phyloP scores from a whole-genome alignment of 2,329 filamentous ascomycete species.

The Didymella keratinophila region DNA sequence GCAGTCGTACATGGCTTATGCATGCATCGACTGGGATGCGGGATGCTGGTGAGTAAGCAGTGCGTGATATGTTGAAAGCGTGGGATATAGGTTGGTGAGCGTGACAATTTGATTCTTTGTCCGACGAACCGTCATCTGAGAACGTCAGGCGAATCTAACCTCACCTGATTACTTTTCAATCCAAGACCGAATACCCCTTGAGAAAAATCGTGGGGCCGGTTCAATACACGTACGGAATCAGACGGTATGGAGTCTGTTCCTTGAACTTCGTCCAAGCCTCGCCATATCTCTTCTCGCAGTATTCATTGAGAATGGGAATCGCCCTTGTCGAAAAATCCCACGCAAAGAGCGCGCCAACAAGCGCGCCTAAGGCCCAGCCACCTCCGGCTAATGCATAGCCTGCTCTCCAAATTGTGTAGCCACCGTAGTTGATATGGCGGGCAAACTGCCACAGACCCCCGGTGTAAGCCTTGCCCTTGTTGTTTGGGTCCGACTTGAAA shows the following conservation, averaged over 20 bases:
- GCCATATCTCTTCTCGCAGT: slow-evolving; percentile 55
- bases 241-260: slow-evolving; percentile 50
- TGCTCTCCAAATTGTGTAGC: slow-evolving; percentile 60
- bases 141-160: neutral
- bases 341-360: slow-evolving; percentile 54
- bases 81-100: neutral
- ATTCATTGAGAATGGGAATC: slow-evolving; percentile 60
- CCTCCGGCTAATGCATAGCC: slow-evolving; percentile 59
- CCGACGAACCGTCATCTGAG: neutral
- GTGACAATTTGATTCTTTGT: neutral
- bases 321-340: slow-evolving; percentile 56
- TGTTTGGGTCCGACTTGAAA: slow-evolving; percentile 61
- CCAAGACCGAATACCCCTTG: neutral
- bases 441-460: slow-evolving; percentile 60
- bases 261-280: slow-evolving; percentile 53
- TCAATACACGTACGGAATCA: slow-evolving; percentile 47
- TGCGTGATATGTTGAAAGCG: neutral
- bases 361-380: slow-evolving; percentile 56
- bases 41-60: slow-evolving; percentile 7
- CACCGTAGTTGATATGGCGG: slow-evolving; percentile 64
- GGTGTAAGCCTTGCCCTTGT: slow-evolving; percentile 61
- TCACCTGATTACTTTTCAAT: neutral
- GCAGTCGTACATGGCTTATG: slow-evolving; percentile 12
- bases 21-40: slow-evolving; percentile 7
- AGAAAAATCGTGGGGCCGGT: neutral